These are phyloP conservation scores for Dactylis glomerata DNA, from an alignment of 176 grass and related monocot species.

Conservation along the genomic window DNA sequence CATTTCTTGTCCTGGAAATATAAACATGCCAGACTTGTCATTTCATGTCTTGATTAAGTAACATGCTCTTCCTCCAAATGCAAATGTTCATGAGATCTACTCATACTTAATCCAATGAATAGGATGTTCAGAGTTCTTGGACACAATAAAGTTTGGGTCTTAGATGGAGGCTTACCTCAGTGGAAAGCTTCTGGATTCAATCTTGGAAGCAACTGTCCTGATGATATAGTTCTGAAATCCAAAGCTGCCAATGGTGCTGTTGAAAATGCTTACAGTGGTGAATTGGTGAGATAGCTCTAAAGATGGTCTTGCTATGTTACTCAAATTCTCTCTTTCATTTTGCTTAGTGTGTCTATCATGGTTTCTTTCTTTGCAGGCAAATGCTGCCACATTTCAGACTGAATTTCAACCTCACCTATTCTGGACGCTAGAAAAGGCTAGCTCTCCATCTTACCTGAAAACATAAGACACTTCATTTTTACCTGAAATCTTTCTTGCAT, in stretches of 20 bases:
- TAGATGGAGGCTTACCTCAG: constrained; percentile 90
- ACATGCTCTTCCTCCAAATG: neutral
- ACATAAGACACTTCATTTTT: constrained; percentile 1
- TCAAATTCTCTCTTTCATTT: neutral
- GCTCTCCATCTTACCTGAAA: constrained; percentile 23
- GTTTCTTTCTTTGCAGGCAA: constrained; percentile 37
- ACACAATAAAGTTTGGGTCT: constrained; percentile 77
- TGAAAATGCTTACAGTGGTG: constrained; percentile 56
- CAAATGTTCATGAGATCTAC: neutral
- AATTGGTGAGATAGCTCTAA: constrained; percentile 47
- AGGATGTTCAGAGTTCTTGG: constrained; percentile 95
- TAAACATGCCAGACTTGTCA: neutral
- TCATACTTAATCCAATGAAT: neutral
- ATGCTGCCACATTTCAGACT: constrained; percentile 52
- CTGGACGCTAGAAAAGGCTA: constrained; percentile 73
- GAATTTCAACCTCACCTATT: constrained; percentile 73
- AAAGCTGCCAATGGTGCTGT: constrained; percentile 53
- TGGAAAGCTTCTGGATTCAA: constrained; percentile 75
- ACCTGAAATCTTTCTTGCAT: constrained; percentile 10
- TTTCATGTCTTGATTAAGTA: neutral
- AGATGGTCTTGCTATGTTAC: neutral
- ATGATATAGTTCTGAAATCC: constrained; percentile 45
- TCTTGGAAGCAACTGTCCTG: constrained; percentile 37
- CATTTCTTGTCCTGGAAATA: neutral
- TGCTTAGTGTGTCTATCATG: neutral